Conservation (phyloP, 768 basidiomycete genomes). For the Naganishia vaughanmartiniae region DNA sequence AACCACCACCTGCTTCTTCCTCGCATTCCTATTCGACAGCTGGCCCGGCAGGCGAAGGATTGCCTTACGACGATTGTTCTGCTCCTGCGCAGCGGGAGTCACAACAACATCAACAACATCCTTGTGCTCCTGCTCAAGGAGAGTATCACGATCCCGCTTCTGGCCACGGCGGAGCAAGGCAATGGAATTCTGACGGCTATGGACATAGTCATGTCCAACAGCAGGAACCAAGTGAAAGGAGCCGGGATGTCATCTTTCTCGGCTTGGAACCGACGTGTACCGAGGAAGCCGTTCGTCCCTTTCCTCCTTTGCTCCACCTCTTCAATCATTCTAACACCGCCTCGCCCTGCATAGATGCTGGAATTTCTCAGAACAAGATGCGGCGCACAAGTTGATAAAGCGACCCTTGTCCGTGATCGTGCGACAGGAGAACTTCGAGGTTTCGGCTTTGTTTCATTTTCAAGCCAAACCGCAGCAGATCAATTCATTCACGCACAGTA, state of each 20-base stretch:
- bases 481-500: conserved; percentile 79
- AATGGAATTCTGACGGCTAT: neutral
- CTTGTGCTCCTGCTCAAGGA: neutral
- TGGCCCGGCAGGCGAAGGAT: neutral
- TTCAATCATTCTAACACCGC: neutral
- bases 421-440: conserved; percentile 93
- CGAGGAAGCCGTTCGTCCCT: conserved; percentile 79
- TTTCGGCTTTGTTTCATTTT: conserved; percentile 95
- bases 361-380: conserved; percentile 64
- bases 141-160: neutral
- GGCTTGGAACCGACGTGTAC: conserved; percentile 88
- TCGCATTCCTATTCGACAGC: neutral
- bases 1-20: neutral
- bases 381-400: conserved; percentile 11
- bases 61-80: conserved; percentile 8
- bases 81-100: neutral
- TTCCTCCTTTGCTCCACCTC: conserved; percentile 37
- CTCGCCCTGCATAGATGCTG: conserved; percentile 57
- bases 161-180: neutral
- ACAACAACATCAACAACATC: neutral
- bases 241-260: conserved; percentile 90
- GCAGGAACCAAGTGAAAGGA: conserved; percentile 68
- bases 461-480: conserved; percentile 77
- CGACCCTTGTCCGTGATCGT: conserved; percentile 92
- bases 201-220: neutral